Evolutionary conservation across 2,329 filamentous ascomycete species (phyloP).

Genomic region (Diaporthe longicolla): DNA sequence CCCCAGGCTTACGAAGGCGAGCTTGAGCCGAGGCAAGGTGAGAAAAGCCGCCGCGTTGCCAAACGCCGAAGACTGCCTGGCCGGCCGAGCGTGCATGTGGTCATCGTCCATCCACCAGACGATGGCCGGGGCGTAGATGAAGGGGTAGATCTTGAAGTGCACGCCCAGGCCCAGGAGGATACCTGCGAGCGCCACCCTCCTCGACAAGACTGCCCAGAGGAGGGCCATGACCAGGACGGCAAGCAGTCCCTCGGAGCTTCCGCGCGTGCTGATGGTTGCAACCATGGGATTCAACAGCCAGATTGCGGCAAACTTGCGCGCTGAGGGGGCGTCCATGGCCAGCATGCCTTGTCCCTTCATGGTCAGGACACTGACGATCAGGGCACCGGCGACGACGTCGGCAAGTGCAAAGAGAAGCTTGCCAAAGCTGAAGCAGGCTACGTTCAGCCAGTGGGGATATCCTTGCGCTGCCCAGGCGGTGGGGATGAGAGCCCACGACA

Average conservation of each 20-base stretch:
- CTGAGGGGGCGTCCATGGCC: slow-evolving; percentile 64
- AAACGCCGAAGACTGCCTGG: slow-evolving; percentile 40
- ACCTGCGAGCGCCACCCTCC: slow-evolving; percentile 76
- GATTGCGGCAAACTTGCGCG: slow-evolving; percentile 84
- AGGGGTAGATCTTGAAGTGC: slow-evolving; percentile 99
- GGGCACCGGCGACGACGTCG: slow-evolving; percentile 87
- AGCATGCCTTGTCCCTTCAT: slow-evolving; percentile 48
- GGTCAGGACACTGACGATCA: slow-evolving; percentile 68
- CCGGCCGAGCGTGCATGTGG: slow-evolving; percentile 49
- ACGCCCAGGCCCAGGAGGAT: slow-evolving; percentile 84
- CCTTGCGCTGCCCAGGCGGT: slow-evolving; percentile 68
- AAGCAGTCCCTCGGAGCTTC: slow-evolving; percentile 91
- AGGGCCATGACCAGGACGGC: slow-evolving; percentile 87
- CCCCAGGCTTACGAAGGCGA: slow-evolving; percentile 75
- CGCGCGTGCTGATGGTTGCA: slow-evolving; percentile 93
- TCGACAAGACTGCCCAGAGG: slow-evolving; percentile 83
- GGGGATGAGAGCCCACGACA: slow-evolving; percentile 91
- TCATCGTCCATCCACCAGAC: slow-evolving; percentile 83
- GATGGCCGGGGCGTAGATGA: slow-evolving; percentile 90
- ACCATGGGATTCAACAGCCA: slow-evolving; percentile 99
- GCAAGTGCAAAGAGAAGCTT: slow-evolving; percentile 88
- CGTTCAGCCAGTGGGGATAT: slow-evolving; percentile 46
- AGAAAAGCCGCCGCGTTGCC: slow-evolving; percentile 58
- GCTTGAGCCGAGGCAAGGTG: slow-evolving; percentile 67
- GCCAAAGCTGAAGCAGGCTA: slow-evolving; percentile 81